Evolutionary conservation across 2,329 filamentous ascomycete genomes (phyloP).

Genomic region (Coniochaeta sp.): DNA sequence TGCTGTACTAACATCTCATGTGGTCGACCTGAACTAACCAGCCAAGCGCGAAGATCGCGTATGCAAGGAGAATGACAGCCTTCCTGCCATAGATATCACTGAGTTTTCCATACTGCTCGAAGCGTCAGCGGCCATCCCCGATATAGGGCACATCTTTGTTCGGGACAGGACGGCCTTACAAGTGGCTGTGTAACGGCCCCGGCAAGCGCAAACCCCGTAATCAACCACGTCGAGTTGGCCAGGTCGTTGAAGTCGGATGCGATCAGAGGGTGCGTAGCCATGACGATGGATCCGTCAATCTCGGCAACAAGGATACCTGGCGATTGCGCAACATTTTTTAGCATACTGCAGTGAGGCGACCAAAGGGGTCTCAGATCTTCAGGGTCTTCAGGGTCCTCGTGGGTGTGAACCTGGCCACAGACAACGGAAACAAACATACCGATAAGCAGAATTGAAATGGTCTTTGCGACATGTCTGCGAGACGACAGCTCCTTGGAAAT

Average conservation of each 20-base stretch:
- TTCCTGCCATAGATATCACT: constrained; percentile 52
- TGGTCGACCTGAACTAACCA: constrained; percentile 27
- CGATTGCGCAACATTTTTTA: not conserved
- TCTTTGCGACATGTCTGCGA: constrained; percentile 8
- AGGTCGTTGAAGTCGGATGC: constrained; percentile 53
- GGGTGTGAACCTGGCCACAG: not conserved
- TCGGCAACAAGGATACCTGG: constrained; percentile 58
- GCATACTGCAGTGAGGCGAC: too few relatives aligned
- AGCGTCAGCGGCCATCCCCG: not conserved
- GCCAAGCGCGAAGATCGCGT: constrained; percentile 40
- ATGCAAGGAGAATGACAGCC: constrained; percentile 37
- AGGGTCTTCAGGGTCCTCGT: not conserved
- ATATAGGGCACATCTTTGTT: not conserved
- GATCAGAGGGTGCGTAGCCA: constrained; percentile 58
- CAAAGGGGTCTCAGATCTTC: not conserved
- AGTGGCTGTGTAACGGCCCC: constrained; percentile 44
- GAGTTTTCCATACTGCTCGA: constrained; percentile 41
- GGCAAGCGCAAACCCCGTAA: constrained; percentile 43
- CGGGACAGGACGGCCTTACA: constrained; percentile 23
- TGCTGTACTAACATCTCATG: not conserved
- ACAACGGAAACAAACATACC: constrained; percentile 6
- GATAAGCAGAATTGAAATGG: constrained; percentile 14
- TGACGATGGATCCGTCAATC: constrained; percentile 54
- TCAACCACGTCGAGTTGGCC: constrained; percentile 49
- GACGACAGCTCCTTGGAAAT: constrained; percentile 1